phyloP scores from a whole-genome alignment of 169 alveolate species.

The Babesia sp. region DNA sequence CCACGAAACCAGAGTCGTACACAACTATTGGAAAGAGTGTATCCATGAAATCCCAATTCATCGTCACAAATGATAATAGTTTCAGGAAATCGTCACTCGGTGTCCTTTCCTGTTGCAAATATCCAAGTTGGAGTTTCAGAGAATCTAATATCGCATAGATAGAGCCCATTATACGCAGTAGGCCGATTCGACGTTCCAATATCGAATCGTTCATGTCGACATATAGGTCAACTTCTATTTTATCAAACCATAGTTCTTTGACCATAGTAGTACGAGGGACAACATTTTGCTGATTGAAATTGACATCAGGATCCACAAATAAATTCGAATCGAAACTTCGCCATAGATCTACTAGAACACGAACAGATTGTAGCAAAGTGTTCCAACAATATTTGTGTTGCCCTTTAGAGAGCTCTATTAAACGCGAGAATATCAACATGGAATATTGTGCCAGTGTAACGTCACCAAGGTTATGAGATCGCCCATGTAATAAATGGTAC shows the following conservation, averaged over 20 bases:
- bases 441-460: constrained; percentile 40
- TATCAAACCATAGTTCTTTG: constrained; percentile 27
- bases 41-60: constrained; percentile 50
- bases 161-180: constrained; percentile 35
- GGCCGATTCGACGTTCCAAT: constrained; percentile 30
- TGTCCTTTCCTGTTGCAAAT: neutral
- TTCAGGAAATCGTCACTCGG: constrained; percentile 12
- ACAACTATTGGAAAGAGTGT: constrained; percentile 24
- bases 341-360: constrained; percentile 12
- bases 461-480: constrained; percentile 23
- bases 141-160: constrained; percentile 10
- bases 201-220: constrained; percentile 19
- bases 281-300: constrained; percentile 1
- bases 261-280: constrained; percentile 36
- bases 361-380: neutral
- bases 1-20: constrained; percentile 39
- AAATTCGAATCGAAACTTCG: constrained; percentile 27
- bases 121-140: neutral
- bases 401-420: constrained; percentile 38
- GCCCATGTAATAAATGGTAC: constrained; percentile 20
- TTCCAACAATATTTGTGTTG: constrained; percentile 18
- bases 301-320: constrained; percentile 18
- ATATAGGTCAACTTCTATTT: constrained; percentile 1
- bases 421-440: constrained; percentile 21
- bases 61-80: constrained; percentile 7